Evolutionary conservation across 345 rosid genomes (phyloP).

Genomic region (Camelina laxa): DNA sequence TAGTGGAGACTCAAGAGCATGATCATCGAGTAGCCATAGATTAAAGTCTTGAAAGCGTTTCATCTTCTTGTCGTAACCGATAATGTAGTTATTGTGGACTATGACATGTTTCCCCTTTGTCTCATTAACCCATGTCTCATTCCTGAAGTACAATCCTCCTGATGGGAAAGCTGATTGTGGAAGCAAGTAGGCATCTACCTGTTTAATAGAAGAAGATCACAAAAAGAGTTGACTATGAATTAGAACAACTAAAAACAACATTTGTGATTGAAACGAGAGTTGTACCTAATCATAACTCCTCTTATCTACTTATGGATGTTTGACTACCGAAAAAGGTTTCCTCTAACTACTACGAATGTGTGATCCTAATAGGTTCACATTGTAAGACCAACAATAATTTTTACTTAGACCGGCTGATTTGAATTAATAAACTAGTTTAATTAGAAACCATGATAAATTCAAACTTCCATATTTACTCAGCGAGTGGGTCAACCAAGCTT

Average conservation of each 20-base stretch:
- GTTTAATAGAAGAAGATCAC: background rate
- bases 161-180: constrained; percentile 9
- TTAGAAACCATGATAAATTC: too few species aligned
- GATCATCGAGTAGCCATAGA: background rate
- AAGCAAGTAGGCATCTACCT: constrained; percentile 1
- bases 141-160: constrained; percentile 6
- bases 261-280: background rate
- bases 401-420: background rate
- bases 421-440: too few species aligned
- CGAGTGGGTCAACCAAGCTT: too few species aligned
- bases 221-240: background rate
- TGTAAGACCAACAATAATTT: too few species aligned
- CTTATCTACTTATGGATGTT: background rate
- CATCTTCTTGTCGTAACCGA: background rate
- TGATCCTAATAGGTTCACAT: background rate
- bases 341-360: background rate
- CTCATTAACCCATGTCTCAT: background rate
- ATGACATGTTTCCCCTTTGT: background rate
- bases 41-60: background rate
- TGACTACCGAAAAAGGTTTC: background rate
- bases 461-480: background rate
- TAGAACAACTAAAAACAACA: background rate
- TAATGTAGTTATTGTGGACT: constrained; percentile 2
- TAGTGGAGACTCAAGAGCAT: background rate
- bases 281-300: too few species aligned